These are phyloP conservation scores for Eutypella sp. DNA, from an alignment of 2,329 filamentous ascomycete species.

Conservation along the genomic window DNA sequence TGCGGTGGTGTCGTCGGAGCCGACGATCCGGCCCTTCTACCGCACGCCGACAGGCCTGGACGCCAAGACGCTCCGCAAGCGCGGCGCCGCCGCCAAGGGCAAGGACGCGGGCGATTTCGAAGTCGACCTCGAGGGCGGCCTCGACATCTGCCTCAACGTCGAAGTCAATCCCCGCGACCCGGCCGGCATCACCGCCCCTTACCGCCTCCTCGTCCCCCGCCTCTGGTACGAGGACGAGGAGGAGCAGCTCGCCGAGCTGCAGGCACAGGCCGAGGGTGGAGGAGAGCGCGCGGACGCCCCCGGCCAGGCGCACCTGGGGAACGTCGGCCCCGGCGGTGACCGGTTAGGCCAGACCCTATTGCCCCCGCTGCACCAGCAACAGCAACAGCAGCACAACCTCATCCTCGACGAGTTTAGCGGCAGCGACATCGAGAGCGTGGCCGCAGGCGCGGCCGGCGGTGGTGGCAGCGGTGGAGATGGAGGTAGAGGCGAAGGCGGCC, in stretches of 20 bases:
- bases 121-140: conserved; percentile 74
- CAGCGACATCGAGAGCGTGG: neutral
- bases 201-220: conserved; percentile 78
- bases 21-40: conserved; percentile 45
- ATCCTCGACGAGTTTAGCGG: no score
- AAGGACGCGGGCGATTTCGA: no score
- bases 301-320: no score
- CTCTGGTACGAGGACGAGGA: conserved; percentile 57
- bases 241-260: conserved; percentile 27
- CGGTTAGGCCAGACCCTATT: no score
- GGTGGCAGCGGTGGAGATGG: conserved; percentile 2
- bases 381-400: no score
- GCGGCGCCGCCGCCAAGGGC: conserved; percentile 39
- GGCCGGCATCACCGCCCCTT: conserved; percentile 80
- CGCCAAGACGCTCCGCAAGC: conserved; percentile 53
- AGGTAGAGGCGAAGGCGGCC: neutral
- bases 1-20: conserved; percentile 2
- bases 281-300: neutral
- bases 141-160: conserved; percentile 85
- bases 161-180: conserved; percentile 85
- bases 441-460: neutral
- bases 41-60: conserved; percentile 67
- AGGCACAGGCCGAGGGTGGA: neutral
- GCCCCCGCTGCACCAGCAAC: no score
- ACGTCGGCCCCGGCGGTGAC: no score